phyloP scores from a whole-genome alignment of 2,329 filamentous ascomycete genomes.

The Talaromyces amestolkiae region DNA sequence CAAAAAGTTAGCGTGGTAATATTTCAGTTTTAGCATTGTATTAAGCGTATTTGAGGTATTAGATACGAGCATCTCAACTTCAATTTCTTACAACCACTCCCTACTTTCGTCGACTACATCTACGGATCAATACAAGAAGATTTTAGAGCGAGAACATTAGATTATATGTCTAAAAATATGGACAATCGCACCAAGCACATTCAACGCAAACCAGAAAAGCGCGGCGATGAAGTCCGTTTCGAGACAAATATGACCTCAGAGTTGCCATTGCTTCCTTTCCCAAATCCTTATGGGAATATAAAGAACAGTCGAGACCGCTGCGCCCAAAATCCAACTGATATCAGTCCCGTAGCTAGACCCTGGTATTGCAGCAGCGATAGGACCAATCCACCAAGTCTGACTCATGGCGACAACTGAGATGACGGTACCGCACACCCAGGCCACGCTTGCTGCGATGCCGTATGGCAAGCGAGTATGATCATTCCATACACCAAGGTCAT shows the following conservation, averaged over 20 bases:
- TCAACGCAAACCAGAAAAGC: background rate
- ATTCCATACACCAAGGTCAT: conserved; percentile 37
- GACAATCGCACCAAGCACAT: background rate
- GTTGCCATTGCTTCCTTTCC: background rate
- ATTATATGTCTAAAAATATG: background rate
- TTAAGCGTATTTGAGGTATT: background rate
- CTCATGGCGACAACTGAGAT: conserved; percentile 33
- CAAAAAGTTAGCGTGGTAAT: background rate
- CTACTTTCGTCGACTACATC: background rate
- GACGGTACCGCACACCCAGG: conserved; percentile 32
- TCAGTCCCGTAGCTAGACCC: conserved; percentile 22
- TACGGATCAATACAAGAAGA: background rate
- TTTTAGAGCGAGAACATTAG: background rate
- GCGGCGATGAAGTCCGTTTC: background rate
- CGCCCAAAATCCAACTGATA: conserved; percentile 21
- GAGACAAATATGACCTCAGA: background rate
- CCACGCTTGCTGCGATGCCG: conserved; percentile 35
- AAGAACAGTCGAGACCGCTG: background rate
- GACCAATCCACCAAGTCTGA: conserved; percentile 32
- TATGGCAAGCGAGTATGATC: conserved; percentile 33
- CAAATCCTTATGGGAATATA: conserved; percentile 1
- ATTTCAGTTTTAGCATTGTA: background rate
- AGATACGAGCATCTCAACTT: background rate
- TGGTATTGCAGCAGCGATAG: conserved; percentile 32
- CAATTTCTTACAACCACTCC: background rate